These are phyloP conservation scores for Torrubiella hemipterigena DNA, from an alignment of 2,329 filamentous ascomycete species.

Conservation along the genomic window DNA sequence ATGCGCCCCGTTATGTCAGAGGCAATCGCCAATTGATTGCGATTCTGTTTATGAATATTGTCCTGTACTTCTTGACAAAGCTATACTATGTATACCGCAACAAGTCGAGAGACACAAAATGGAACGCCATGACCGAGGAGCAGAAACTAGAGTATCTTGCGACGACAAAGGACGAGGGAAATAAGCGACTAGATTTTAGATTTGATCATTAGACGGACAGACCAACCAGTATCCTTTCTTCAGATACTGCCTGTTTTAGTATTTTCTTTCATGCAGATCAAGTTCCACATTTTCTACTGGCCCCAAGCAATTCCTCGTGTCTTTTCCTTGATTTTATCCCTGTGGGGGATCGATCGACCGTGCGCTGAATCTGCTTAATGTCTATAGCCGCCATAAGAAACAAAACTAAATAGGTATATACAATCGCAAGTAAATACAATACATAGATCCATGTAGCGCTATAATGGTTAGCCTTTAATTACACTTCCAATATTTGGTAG, in stretches of 20 bases:
- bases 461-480: no score
- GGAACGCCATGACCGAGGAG: slow-evolving; percentile 33
- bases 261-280: neutral
- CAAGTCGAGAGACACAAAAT: slow-evolving; percentile 26
- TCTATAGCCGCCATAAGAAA: no score
- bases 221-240: neutral
- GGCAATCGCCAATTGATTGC: slow-evolving; percentile 39
- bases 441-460: no score
- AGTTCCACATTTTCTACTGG: no score
- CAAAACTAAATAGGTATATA: no score
- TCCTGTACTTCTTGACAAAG: slow-evolving; percentile 35
- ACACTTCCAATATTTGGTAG: no score
- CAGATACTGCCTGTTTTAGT: neutral
- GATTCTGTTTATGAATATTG: slow-evolving; percentile 34
- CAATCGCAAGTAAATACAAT: no score
- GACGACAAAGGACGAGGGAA: slow-evolving; percentile 30
- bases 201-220: slow-evolving; percentile 22
- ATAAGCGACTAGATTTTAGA: slow-evolving; percentile 29
- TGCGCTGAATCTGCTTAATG: no score
- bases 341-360: no score
- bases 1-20: slow-evolving; percentile 18
- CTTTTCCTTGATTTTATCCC: no score
- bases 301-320: no score
- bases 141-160: slow-evolving; percentile 18
- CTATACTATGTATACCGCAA: slow-evolving; percentile 40